Conservation (phyloP, 2,329 filamentous ascomycete species). For the Verticillium zaregamsianum region DNA sequence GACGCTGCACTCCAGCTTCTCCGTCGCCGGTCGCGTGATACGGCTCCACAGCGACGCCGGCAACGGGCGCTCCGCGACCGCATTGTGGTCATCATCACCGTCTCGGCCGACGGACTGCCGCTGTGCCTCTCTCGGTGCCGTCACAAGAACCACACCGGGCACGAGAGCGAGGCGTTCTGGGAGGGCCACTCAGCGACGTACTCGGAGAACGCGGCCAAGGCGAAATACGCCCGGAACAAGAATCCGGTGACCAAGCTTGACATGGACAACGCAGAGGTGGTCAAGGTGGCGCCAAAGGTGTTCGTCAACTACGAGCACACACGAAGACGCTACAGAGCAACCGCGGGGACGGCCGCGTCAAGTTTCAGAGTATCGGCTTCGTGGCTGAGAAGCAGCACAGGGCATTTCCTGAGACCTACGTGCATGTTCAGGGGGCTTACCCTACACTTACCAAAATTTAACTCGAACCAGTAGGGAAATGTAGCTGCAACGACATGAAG, state of each 20-base stretch:
- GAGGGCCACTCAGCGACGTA: background rate
- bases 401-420: background rate
- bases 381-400: background rate
- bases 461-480: too few relatives aligned
- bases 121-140: background rate
- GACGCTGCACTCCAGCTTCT: slow-evolving; percentile 7
- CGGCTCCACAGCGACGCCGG: background rate
- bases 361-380: background rate
- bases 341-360: background rate
- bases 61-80: background rate
- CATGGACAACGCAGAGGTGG: too few relatives aligned
- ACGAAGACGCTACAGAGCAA: background rate
- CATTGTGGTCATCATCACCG: background rate
- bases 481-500: too few relatives aligned
- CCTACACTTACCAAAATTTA: too few relatives aligned
- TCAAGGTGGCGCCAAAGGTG: background rate
- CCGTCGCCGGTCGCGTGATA: background rate
- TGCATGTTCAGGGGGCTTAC: too few relatives aligned
- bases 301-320: background rate
- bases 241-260: background rate
- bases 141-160: background rate
- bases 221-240: background rate
- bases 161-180: background rate
- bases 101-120: background rate
- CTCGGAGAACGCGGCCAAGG: background rate